Percentiles rank a stretch among this genome's conserved stretches.
phyloP scores from a whole-genome alignment of 257 asterid genomes.

The Fraxinus pennsylvanica region DNA sequence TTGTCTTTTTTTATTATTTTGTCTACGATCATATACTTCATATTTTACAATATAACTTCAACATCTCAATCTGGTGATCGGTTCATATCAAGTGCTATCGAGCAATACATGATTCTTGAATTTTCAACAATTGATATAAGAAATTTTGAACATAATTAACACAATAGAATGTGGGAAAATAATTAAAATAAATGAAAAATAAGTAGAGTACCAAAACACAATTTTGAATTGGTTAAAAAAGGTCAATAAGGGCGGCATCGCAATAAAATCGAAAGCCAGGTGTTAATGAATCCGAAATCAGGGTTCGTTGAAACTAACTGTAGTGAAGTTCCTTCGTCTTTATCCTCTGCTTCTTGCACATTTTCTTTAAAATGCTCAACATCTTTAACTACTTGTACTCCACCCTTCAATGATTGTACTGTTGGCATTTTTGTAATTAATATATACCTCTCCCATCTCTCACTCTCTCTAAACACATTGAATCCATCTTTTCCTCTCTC shows the following conservation, averaged over 20 bases:
- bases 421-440: conserved; percentile 31
- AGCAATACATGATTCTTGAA: no score
- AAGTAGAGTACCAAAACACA: neutral
- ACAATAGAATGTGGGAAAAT: neutral
- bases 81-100: no score
- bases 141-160: no score
- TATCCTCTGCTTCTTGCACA: conserved; percentile 37
- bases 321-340: conserved; percentile 38
- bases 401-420: conserved; percentile 26
- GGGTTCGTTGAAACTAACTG: conserved; percentile 30
- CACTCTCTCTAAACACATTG: conserved; percentile 15
- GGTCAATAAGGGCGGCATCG: conserved; percentile 23
- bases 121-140: no score
- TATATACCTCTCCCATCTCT: neutral
- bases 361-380: conserved; percentile 18
- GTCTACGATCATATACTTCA: no score
- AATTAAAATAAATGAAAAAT: neutral
- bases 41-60: no score
- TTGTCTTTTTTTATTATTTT: no score
- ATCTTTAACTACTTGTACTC: conserved; percentile 33
- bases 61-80: no score
- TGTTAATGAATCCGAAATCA: conserved; percentile 27
- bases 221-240: neutral
- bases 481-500: conserved; percentile 32
- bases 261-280: conserved; percentile 14